phyloP scores from a whole-genome alignment of 129 eudicot genomes.

The Daucus carota region DNA sequence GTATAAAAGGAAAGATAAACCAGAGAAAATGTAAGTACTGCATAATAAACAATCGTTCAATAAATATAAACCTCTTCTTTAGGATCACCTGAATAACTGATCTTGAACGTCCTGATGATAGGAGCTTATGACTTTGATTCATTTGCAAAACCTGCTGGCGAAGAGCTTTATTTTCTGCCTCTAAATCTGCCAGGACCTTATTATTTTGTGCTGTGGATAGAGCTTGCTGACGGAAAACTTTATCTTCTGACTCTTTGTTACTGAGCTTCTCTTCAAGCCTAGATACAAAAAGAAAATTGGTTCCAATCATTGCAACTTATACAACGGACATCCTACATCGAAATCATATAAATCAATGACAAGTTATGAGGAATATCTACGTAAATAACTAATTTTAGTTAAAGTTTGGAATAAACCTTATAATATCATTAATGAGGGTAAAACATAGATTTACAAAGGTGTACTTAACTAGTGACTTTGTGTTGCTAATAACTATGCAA shows the following conservation, averaged over 20 bases:
- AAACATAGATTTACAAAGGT: neutral
- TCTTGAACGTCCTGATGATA: conserved; percentile 56
- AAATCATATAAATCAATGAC: conserved; percentile 5
- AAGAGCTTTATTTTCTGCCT: conserved; percentile 45
- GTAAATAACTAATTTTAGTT: neutral
- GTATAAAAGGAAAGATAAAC: conserved; percentile 16
- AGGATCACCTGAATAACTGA: conserved; percentile 66
- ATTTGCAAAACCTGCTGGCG: conserved; percentile 58
- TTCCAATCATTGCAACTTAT: conserved; percentile 7
- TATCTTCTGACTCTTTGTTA: conserved; percentile 75
- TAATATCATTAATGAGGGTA: neutral
- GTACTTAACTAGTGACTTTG: conserved; percentile 1
- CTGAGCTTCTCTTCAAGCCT: conserved; percentile 73
- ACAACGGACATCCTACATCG: conserved; percentile 4
- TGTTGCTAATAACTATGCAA: neutral
- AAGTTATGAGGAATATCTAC: neutral
- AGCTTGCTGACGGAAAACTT: conserved; percentile 89
- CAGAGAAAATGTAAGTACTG: conserved; percentile 16
- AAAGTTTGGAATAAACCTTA: neutral
- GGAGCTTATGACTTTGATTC: conserved; percentile 66
- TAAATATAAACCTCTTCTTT: neutral
- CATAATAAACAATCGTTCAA: conserved; percentile 12
- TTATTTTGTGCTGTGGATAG: conserved; percentile 67
- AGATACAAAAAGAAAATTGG: conserved; percentile 12
- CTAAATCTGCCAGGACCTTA: conserved; percentile 52